phyloP scores from a whole-genome alignment of 331 rosid species.

The Ulmus americana region DNA sequence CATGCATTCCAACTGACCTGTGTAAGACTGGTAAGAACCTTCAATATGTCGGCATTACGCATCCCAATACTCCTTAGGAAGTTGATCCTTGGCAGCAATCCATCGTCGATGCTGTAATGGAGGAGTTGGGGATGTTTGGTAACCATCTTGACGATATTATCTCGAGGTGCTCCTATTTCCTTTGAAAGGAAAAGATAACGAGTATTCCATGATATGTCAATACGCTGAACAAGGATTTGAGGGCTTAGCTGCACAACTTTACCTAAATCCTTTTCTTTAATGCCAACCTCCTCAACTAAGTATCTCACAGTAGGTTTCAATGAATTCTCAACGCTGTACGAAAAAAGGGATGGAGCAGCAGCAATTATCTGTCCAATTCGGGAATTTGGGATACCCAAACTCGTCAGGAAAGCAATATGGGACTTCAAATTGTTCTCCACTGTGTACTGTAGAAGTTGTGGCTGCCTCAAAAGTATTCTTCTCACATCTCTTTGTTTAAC shows the following conservation, averaged over 20 bases:
- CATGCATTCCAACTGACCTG: constrained; percentile 52
- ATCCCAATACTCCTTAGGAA: constrained; percentile 93
- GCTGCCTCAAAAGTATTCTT: constrained; percentile 86
- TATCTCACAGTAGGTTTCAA: constrained; percentile 82
- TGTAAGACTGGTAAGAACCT: constrained; percentile 80
- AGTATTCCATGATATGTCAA: constrained; percentile 75
- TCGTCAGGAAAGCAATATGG: constrained; percentile 71
- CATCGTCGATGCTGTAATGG: constrained; percentile 88
- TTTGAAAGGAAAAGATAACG: constrained; percentile 69
- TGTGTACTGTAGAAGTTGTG: constrained; percentile 74
- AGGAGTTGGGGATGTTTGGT: constrained; percentile 92
- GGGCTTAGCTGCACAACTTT: constrained; percentile 97
- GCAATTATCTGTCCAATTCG: constrained; percentile 78
- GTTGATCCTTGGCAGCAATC: constrained; percentile 86
- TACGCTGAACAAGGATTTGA: constrained; percentile 84
- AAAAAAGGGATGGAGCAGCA: constrained; percentile 75
- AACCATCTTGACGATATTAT: constrained; percentile 89
- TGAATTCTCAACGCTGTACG: constrained; percentile 86
- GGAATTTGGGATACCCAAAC: constrained; percentile 72
- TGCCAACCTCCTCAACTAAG: constrained; percentile 91
- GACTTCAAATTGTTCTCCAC: constrained; percentile 86
- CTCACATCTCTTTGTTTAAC: constrained; percentile 76
- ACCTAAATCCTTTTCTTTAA: constrained; percentile 76
- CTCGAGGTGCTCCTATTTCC: constrained; percentile 90
- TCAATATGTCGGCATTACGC: constrained; percentile 74